phyloP scores from a whole-genome alignment of 140 eudicot species.

The Stevia rebaudiana region DNA sequence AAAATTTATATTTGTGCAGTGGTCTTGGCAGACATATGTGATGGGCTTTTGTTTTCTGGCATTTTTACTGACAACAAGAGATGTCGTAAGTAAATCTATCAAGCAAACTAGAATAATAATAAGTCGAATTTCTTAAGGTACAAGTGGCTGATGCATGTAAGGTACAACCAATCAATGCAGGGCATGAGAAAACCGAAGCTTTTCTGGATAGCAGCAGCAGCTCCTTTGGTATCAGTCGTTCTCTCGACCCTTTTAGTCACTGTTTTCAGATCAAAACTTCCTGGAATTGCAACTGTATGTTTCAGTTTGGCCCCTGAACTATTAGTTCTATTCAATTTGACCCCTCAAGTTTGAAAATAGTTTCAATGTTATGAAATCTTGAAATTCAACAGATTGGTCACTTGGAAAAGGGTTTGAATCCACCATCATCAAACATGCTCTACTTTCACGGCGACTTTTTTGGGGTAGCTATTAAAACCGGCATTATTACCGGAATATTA shows the following conservation, averaged over 20 bases:
- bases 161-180: conserved; percentile 38
- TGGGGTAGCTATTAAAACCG: conserved; percentile 74
- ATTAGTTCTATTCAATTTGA: neutral
- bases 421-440: conserved; percentile 94
- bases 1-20: conserved; percentile 47
- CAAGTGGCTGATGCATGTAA: conserved; percentile 20
- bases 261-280: conserved; percentile 51
- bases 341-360: neutral
- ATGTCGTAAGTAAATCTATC: conserved; percentile 49
- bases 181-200: conserved; percentile 58
- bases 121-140: neutral
- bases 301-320: neutral
- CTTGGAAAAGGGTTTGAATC: conserved; percentile 79
- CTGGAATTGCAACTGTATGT: conserved; percentile 62
- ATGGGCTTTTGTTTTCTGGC: conserved; percentile 74
- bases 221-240: conserved; percentile 51
- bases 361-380: neutral
- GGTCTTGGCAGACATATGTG: conserved; percentile 93
- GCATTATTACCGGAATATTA: conserved; percentile 80
- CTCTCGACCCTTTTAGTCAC: conserved; percentile 47
- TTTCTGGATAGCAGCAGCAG: conserved; percentile 51
- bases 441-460: conserved; percentile 58
- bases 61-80: conserved; percentile 59
- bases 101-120: neutral
- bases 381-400: conserved; percentile 61